Evolutionary conservation across 495 filamentous ascomycete species (phyloP).

Genomic region (Gamarada debralockiae): DNA sequence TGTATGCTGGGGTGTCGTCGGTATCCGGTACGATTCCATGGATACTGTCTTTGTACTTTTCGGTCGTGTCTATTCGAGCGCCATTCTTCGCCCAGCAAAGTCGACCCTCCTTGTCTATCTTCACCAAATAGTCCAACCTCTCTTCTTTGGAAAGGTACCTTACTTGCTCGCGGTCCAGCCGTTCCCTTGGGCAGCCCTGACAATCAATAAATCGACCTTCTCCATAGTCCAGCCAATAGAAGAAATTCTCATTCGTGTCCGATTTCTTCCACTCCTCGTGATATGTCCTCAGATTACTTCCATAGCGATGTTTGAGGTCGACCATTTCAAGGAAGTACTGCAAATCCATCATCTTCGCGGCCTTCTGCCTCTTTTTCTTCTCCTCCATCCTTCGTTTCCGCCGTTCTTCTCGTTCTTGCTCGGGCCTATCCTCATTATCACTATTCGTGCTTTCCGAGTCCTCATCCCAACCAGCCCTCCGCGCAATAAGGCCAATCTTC

Average conservation of each 20-base stretch:
- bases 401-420: conserved; percentile 31
- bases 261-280: conserved; percentile 78
- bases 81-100: conserved; percentile 81
- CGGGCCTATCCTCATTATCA: conserved; percentile 30
- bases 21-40: conserved; percentile 68
- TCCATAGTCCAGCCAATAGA: conserved; percentile 92
- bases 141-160: conserved; percentile 73
- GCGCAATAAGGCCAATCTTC: conserved; percentile 63
- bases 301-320: conserved; percentile 84
- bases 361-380: conserved; percentile 43
- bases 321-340: conserved; percentile 95
- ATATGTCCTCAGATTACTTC: conserved; percentile 77
- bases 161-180: conserved; percentile 65
- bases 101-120: conserved; percentile 60
- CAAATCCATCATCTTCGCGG: conserved; percentile 77
- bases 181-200: conserved; percentile 56
- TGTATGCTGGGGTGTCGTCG: conserved; percentile 51
- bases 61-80: conserved; percentile 67
- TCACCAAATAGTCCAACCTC: conserved; percentile 66
- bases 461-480: conserved; percentile 62
- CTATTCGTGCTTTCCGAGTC: conserved; percentile 36
- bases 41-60: conserved; percentile 73
- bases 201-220: conserved; percentile 59
- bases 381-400: conserved; percentile 40
- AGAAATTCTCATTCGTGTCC: conserved; percentile 82